Percentiles rank a stretch among this genome's conserved stretches.
Evolutionary conservation across 805 yeast species (phyloP).

Genomic region (Candida patagonica): DNA sequence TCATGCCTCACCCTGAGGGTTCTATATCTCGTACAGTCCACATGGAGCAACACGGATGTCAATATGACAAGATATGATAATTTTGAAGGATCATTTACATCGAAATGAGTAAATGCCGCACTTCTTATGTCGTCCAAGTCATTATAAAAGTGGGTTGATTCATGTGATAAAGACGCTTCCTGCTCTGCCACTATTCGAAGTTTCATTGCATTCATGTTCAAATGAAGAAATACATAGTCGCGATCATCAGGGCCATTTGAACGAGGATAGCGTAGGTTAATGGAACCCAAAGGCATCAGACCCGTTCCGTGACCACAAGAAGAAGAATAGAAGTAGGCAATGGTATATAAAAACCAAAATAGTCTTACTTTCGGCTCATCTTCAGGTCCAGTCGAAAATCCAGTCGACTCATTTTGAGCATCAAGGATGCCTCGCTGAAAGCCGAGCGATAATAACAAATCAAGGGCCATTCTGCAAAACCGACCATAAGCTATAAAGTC

Average conservation of each 20-base stretch:
- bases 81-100: not conserved
- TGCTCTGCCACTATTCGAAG: not conserved
- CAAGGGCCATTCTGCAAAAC: slow-evolving; percentile 3
- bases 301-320: not conserved
- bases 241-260: not conserved
- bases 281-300: not conserved
- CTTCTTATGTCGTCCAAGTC: not conserved
- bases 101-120: not conserved
- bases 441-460: slow-evolving; percentile 1
- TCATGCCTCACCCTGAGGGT: not conserved
- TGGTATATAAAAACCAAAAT: slow-evolving; percentile 3
- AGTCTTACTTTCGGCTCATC: not conserved
- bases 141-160: not conserved
- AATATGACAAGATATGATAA: not conserved
- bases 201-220: not conserved
- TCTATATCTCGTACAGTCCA: not conserved
- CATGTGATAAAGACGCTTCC: not conserved
- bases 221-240: not conserved
- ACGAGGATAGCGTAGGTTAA: not conserved
- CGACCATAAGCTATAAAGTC: slow-evolving; percentile 3
- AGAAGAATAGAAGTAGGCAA: not conserved
- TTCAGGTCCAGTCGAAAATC: not conserved
- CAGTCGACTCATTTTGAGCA: too few relatives aligned
- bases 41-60: not conserved
- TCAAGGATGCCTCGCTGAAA: not conserved